Evolutionary conservation across 2,329 filamentous ascomycete species (phyloP), one percentile per base, ranked within the genome.

Genomic region (Pseudopyrenochaeta lycopersici): DNA sequence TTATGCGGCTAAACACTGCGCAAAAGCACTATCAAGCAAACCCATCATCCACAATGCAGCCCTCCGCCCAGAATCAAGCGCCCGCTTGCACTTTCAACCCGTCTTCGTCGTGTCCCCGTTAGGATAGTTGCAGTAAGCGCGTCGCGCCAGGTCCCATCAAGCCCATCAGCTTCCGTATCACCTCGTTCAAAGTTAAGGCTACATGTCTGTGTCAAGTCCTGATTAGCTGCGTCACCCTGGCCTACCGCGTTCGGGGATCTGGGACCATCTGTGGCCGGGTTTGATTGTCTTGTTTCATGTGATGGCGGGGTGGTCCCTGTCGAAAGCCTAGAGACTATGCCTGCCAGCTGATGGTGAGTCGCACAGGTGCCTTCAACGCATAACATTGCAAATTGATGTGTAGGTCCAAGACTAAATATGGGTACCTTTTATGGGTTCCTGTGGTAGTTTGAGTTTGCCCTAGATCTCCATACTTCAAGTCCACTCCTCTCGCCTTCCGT

Each of bases 271-370:
- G 46, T 36, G 54, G 58, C 62, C 52, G 45, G 56, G 62, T 64
- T 62, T 67, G 60, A 63, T 62, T 52, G 63, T 60, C 60, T 52
- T 60, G 66, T 68, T 64, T 68, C 66, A 65, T 45, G 32, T 49
- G 50, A 39, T 46, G 53, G 49, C 66, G 54, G 60, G 64, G 59
- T 55, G 39, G 47, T 45, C 57, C 62, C 60, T 67, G 63, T 61
- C 49, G 36, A 29, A 32, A 44, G 43, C 38, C 52, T 46, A 21
- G 50, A 54, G 50, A 39, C 47, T 42, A 46, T 48, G 38, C 35
- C 46, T 54, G 52, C 50, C 47, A 61, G 58, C 54, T 60, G 46
- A 53, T 49, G 49, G 41, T 52, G 30, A 55, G 64, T 66, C 44
- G 59, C 50, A 66, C 64, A 66, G 48, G 56, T 56, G 46, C 54